These are phyloP conservation scores for Trichoderma atrobrunneum DNA, from an alignment of 2,329 filamentous ascomycete species.

Conservation along the genomic window DNA sequence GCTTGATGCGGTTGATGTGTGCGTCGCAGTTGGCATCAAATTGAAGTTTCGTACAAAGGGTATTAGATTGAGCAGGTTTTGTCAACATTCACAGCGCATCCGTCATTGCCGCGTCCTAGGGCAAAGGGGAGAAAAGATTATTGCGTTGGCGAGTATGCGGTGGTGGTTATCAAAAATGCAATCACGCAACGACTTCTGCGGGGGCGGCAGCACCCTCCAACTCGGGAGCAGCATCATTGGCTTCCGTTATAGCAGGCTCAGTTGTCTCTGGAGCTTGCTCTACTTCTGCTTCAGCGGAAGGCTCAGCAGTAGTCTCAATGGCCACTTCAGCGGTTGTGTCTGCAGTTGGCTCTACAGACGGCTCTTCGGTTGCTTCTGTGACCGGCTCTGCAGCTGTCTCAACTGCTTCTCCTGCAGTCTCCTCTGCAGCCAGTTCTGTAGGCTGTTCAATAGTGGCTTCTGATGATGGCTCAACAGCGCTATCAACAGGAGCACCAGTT, in stretches of 20 bases:
- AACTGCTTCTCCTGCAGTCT: neutral
- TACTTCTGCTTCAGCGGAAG: neutral
- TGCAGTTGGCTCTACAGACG: neutral
- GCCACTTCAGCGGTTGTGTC: neutral
- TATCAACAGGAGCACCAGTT: neutral
- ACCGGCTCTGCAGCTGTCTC: neutral
- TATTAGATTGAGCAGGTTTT: conserved; percentile 31
- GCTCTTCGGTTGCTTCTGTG: neutral
- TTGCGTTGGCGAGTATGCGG: neutral
- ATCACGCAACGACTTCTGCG: conserved; percentile 10
- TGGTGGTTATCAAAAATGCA: neutral
- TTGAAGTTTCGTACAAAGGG: conserved; percentile 25
- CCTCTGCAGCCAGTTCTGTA: neutral
- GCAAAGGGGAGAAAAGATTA: neutral
- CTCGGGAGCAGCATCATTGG: neutral
- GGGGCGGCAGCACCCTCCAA: conserved; percentile 8
- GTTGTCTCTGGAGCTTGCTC: neutral
- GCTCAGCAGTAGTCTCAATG: neutral
- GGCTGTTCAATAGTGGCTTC: neutral
- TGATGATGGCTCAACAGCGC: neutral
- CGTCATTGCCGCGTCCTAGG: neutral
- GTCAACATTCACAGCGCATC: conserved; percentile 6
- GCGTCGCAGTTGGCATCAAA: neutral
- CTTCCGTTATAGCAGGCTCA: neutral
- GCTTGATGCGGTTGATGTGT: neutral